Percentiles rank a stretch among this genome's conserved stretches.
phyloP scores from a whole-genome alignment of 805 yeast genomes.

The Hanseniaspora occidentalis region DNA sequence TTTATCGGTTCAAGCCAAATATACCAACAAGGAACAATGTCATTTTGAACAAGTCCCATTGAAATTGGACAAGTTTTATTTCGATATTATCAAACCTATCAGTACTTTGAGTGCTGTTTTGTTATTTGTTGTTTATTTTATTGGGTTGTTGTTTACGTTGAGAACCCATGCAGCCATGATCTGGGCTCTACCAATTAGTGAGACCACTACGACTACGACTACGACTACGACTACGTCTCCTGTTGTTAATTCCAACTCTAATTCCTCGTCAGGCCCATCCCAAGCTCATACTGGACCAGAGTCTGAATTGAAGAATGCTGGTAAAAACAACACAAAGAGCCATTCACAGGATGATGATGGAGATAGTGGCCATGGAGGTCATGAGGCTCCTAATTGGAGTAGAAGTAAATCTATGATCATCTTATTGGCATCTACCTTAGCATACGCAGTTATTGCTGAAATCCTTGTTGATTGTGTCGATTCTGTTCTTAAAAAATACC shows the following conservation, averaged over 20 bases:
- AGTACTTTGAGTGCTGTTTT: slow-evolving; percentile 68
- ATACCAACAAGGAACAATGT: slow-evolving; percentile 30
- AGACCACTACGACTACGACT: slow-evolving; percentile 4
- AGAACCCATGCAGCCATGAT: slow-evolving; percentile 94
- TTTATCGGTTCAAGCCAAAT: slow-evolving; percentile 32
- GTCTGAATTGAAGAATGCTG: no score
- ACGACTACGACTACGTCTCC: slow-evolving; percentile 5
- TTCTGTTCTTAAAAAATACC: slow-evolving; percentile 60
- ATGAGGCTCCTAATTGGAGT: slow-evolving; percentile 97
- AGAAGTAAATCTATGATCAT: slow-evolving; percentile 72
- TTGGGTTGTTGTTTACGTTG: slow-evolving; percentile 86
- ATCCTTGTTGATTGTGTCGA: slow-evolving; percentile 89
- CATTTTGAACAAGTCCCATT: slow-evolving; percentile 69
- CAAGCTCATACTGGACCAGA: no score
- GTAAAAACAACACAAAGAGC: slow-evolving; percentile 8
- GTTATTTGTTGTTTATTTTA: slow-evolving; percentile 69
- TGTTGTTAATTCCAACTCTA: no score
- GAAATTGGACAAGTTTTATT: slow-evolving; percentile 54
- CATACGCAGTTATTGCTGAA: slow-evolving; percentile 91
- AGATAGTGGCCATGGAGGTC: slow-evolving; percentile 47
- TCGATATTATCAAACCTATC: slow-evolving; percentile 65
- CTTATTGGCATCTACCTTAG: slow-evolving; percentile 66
- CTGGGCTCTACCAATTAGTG: slow-evolving; percentile 61
- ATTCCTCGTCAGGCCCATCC: no score
- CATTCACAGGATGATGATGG: slow-evolving; percentile 8